Percentiles rank a stretch among this genome's conserved stretches.
phyloP scores from a whole-genome alignment of 805 yeast species.

The Lipomyces yamadae region DNA sequence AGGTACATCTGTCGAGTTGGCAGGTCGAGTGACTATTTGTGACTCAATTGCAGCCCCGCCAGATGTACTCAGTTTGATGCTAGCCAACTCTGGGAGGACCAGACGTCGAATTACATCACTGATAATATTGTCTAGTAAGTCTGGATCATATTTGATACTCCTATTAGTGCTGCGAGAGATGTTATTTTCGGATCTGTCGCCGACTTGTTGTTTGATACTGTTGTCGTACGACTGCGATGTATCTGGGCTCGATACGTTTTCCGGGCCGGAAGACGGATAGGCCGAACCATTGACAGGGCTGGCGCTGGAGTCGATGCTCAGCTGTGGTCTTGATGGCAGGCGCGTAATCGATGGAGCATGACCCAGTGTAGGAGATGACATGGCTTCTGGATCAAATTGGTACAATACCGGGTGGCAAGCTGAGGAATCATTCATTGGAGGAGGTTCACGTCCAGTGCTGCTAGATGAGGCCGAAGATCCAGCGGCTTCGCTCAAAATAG shows the following conservation, averaged over 20 bases:
- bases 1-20: not conserved
- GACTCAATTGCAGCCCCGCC: not conserved
- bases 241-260: not conserved
- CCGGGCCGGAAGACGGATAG: not conserved
- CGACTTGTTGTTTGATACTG: not conserved
- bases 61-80: constrained; percentile 7
- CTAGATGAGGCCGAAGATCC: not conserved
- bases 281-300: not conserved
- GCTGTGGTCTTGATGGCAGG: not conserved
- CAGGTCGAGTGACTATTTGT: not conserved
- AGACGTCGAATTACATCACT: constrained; percentile 26
- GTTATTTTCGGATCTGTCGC: not conserved
- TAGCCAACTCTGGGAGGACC: constrained; percentile 24
- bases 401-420: not conserved
- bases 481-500: not conserved
- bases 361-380: not conserved
- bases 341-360: not conserved
- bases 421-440: not conserved
- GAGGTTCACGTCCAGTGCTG: not conserved
- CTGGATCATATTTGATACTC: constrained; percentile 13
- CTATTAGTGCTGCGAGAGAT: not conserved
- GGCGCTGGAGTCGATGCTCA: not conserved
- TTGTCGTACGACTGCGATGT: not conserved
- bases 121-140: constrained; percentile 23
- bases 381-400: not conserved